phyloP scores from a whole-genome alignment of 176 grass and related monocot species.

The Hordeum vulgare region MorexV3_pseudomolecules_assembly NC_058522.1:422841365-422841864 shows the following conservation, averaged over 20 bases:
- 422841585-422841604: conserved; percentile 90
- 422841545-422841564: conserved; percentile 99
- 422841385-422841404: conserved; percentile 83
- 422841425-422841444: conserved; percentile 83
- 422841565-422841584: conserved; percentile 85
- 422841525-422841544: conserved; percentile 66
- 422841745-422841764: conserved; percentile 69
- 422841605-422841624: conserved; percentile 67
- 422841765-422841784: conserved; percentile 69
- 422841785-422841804: conserved; percentile 97
- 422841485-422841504: conserved; percentile 74
- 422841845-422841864: conserved; percentile 99
- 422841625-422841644: conserved; percentile 72
- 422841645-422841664: conserved; percentile 92
- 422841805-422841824: conserved; percentile 79
- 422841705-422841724: conserved; percentile 83
- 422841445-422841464: conserved; percentile 58
- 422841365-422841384: conserved; percentile 89
- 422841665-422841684: conserved; percentile 81
- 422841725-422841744: conserved; percentile 70
- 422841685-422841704: conserved; percentile 79
- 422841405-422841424: conserved; percentile 87
- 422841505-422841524: conserved; percentile 44
- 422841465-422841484: conserved; percentile 44
- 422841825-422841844: conserved; percentile 88